Evolutionary conservation across 352 stramenopile species (phyloP), one percentile per base, ranked within the genome.

Genomic region (Pythium graminicola): DNA sequence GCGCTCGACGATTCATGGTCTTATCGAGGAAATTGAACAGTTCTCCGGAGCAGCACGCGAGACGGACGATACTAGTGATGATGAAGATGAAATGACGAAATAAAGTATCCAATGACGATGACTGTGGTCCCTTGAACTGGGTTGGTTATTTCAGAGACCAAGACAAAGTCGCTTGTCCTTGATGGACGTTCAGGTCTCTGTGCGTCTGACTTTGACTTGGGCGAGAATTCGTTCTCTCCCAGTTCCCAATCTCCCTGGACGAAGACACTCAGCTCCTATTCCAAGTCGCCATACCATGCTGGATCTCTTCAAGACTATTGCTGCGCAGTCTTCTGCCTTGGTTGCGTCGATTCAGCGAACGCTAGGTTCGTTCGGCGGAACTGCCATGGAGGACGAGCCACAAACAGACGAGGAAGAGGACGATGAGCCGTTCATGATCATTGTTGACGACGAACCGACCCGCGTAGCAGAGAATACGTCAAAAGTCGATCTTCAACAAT

Each of bases 1-100:
- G 24, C 72, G 62, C 33, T 72, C 73, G 1, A 89, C 77, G 16
- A 84, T 93, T 46, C 80, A 90, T 56, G 77, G 77, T 2, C 61
- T 91, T 43, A 85, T 93, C 52, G 78, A 87, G 54, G 80, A 89
- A 39, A 86, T 93, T 50, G 58, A 63, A 36, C 40, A 39, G 4
- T 64, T 70, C 48, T 46, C 54, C 10, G 36, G 45, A 20, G 17
- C 50, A 10, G 14, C 36, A 16, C 8, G 31, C 6, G 2, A 13
- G 13, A 8, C 14, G 4, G 29, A 50, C 8, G 42, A 57, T 22
- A 20, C 9, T 6, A 32, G 29, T 6, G 31, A 42, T 2, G 46
- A 53, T 8, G 29, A 53, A 43, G 8, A 17, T 22, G 13, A 23
- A 4, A 11, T 16, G 22, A 36, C 24, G 42, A 49, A 22, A 49